Conservation (phyloP, 345 rosid species). For the Gossypium sturtianum region DNA sequence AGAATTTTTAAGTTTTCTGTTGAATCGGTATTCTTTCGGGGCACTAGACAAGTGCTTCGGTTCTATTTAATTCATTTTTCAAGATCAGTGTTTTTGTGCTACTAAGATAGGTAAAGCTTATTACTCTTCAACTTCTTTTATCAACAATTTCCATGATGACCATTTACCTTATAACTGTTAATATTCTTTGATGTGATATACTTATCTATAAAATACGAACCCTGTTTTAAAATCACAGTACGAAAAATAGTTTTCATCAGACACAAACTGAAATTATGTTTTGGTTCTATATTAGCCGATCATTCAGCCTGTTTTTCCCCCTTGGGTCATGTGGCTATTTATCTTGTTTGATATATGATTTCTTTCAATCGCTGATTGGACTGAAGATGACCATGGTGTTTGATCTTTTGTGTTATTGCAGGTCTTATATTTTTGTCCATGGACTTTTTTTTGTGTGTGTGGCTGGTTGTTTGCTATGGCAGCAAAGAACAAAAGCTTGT, state of each 20-base stretch:
- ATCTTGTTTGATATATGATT: background rate
- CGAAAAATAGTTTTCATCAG: background rate
- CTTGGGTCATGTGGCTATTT: background rate
- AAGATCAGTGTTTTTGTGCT: slow-evolving; percentile 1
- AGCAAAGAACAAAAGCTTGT: slow-evolving; percentile 1
- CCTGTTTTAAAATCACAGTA: background rate
- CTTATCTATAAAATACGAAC: background rate
- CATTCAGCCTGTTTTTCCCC: background rate
- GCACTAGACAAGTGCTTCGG: slow-evolving; percentile 15
- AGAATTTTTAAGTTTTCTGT: slow-evolving; percentile 43
- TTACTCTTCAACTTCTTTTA: background rate
- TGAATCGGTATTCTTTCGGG: slow-evolving; percentile 11
- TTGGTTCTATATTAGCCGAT: background rate
- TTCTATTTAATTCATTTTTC: slow-evolving; percentile 11
- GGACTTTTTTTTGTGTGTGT: background rate
- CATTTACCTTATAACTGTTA: background rate
- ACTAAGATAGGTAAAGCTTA: slow-evolving; percentile 22
- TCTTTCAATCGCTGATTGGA: background rate
- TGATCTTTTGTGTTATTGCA: background rate
- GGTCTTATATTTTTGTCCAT: slow-evolving; percentile 1
- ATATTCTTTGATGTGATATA: background rate
- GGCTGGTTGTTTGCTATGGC: background rate
- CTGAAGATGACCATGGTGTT: background rate
- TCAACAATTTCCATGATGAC: background rate
- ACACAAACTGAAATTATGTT: background rate